These are phyloP conservation scores for Diaporthe ilicicola DNA, from an alignment of 2,329 filamentous ascomycete genomes.

Conservation along the genomic window DNA sequence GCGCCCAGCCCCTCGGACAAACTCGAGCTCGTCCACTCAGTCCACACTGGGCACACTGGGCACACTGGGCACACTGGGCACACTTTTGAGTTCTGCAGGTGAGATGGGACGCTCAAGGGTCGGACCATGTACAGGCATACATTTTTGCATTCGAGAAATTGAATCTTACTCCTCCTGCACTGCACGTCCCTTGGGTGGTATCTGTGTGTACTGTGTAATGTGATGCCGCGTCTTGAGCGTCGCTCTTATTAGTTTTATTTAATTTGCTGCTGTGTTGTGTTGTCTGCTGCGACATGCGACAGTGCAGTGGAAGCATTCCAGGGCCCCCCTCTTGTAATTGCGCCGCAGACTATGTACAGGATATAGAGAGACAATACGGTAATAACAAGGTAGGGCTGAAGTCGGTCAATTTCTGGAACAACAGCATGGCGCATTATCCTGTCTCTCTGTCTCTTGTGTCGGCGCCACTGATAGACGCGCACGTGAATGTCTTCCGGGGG, in stretches of 20 bases:
- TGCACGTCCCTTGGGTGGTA: slow-evolving; percentile 13
- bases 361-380: neutral
- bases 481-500: neutral
- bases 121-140: neutral
- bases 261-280: neutral
- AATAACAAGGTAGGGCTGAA: neutral
- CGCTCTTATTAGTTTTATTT: neutral
- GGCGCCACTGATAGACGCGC: neutral
- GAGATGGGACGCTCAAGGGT: slow-evolving; percentile 8
- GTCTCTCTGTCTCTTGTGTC: neutral
- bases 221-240: slow-evolving; percentile 1
- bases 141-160: slow-evolving; percentile 2
- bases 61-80: neutral
- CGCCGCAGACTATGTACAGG: neutral
- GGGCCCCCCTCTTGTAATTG: neutral
- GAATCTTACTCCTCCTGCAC: slow-evolving; percentile 13
- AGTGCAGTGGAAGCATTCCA: neutral
- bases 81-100: slow-evolving; percentile 21
- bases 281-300: neutral
- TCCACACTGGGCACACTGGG: neutral
- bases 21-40: slow-evolving; percentile 3
- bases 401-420: neutral
- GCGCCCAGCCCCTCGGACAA: slow-evolving; percentile 13
- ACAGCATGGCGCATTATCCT: neutral
- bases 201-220: neutral